Base-by-base conservation (phyloP, 164 flowering plant species). In the Tetrastigma voinierianum region DNA sequence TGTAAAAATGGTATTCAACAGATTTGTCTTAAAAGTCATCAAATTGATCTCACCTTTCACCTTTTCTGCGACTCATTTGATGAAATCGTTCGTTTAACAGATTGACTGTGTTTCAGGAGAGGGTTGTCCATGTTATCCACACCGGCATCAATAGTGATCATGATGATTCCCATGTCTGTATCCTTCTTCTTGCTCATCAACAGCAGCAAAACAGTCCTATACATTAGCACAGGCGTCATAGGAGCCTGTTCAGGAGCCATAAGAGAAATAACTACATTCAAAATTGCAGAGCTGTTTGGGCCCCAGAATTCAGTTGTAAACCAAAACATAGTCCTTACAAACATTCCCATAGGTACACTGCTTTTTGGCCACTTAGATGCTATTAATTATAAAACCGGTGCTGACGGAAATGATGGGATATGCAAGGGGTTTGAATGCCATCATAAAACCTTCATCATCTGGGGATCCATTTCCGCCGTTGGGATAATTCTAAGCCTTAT, bases 361-460 rank as follows among this genome's bases (percentile, higher is more conserved):
- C 56, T 66, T 46, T 66, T 66, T n/a, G 55, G 56, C 25, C 17
- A 57, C 69, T 66, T 57, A 53, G 62, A 55, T 57, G 62, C 45
- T 46, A 55, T 57, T 9, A 67, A 67, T 19, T 64, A 64, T 46
- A 46, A 46, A 19, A 17, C 24, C n/a, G 45, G 13, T 17, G 62
- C 47, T 23, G 62, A 47, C 11, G 61, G 45, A 1, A n/a, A 59
- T n/a, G 40, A 59, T 17, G 47, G 47, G 24, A 15, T 32, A 24
- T 64, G 67, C 58, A 51, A 2, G 25, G 58, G 67, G 15, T n/a
- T 53, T 24, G 20, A 47, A 48, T 67, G 62, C 52, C 55, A 46
- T 66, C 53, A 55, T 12, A 9, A 21, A 25, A 67, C 69, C 40
- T 57, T 57, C 56, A 46, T 66, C 62, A 58, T 48, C 62, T 67